Percentiles rank a stretch among this genome's conserved stretches.
phyloP scores from a whole-genome alignment of 208 protist species.

The Wallacemonas sp. region DNA sequence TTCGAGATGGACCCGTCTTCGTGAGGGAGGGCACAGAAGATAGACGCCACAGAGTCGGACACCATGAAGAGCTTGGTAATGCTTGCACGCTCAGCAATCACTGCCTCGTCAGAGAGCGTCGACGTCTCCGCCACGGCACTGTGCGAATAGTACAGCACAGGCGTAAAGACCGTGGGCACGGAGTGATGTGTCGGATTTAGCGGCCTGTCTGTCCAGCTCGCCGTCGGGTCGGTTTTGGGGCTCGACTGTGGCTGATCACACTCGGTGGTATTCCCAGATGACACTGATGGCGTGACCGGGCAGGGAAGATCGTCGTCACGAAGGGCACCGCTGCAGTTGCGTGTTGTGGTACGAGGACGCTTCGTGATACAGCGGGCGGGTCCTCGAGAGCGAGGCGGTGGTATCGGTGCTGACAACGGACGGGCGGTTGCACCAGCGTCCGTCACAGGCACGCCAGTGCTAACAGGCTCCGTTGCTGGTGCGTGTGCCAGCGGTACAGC shows the following conservation, averaged over 20 bases:
- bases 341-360: neutral
- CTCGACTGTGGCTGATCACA: too few relatives aligned
- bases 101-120: conserved; percentile 39
- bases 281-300: too few relatives aligned
- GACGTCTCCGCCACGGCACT: conserved; percentile 8
- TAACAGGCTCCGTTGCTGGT: too few relatives aligned
- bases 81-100: conserved; percentile 63
- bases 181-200: too few relatives aligned
- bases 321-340: neutral
- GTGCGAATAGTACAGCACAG: conserved; percentile 36
- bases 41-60: conserved; percentile 62
- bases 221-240: neutral
- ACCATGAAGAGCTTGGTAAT: conserved; percentile 87
- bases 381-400: neutral
- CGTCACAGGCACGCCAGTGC: too few relatives aligned
- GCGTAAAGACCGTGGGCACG: neutral
- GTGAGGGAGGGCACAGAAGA: conserved; percentile 59
- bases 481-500: neutral
- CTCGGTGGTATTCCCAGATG: too few relatives aligned
- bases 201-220: too few relatives aligned
- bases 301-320: too few relatives aligned
- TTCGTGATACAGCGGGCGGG: conserved; percentile 1
- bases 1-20: conserved; percentile 36
- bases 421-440: neutral
- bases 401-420: neutral